phyloP scores from a whole-genome alignment of 257 asterid genomes.

The Nicotiana paniculata region DNA sequence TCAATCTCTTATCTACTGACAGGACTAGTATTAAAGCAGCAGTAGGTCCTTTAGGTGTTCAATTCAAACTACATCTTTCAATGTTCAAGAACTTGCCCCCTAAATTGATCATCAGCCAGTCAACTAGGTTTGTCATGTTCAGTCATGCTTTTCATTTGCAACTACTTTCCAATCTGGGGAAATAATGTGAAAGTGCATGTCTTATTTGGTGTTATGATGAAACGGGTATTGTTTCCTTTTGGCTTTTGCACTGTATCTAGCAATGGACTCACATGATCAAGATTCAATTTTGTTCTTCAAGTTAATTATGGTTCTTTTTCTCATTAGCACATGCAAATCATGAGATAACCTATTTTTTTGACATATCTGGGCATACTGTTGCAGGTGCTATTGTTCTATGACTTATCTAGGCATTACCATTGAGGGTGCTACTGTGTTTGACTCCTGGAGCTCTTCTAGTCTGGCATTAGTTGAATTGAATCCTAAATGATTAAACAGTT shows the following conservation, averaged over 20 bases:
- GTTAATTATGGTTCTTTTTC: neutral
- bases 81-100: conserved; percentile 1
- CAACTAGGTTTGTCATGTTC: neutral
- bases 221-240: neutral
- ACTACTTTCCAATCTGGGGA: neutral
- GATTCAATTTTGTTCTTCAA: neutral
- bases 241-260: neutral
- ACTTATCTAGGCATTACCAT: conserved; percentile 7
- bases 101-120: neutral
- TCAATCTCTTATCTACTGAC: neutral
- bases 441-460: conserved; percentile 11
- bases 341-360: neutral
- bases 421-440: conserved; percentile 26
- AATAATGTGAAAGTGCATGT: neutral
- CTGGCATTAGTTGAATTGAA: conserved; percentile 16
- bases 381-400: conserved; percentile 23
- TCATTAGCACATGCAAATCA: neutral
- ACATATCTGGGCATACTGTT: conserved; percentile 10
- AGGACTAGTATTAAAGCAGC: neutral
- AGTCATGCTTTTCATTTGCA: neutral
- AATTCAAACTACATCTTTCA: neutral
- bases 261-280: neutral
- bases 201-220: neutral
- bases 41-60: neutral
- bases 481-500: conserved; percentile 20